These are phyloP conservation scores for Cladorrhinum samala DNA, from an alignment of 495 filamentous ascomycete genomes.

Conservation along the genomic window DNA sequence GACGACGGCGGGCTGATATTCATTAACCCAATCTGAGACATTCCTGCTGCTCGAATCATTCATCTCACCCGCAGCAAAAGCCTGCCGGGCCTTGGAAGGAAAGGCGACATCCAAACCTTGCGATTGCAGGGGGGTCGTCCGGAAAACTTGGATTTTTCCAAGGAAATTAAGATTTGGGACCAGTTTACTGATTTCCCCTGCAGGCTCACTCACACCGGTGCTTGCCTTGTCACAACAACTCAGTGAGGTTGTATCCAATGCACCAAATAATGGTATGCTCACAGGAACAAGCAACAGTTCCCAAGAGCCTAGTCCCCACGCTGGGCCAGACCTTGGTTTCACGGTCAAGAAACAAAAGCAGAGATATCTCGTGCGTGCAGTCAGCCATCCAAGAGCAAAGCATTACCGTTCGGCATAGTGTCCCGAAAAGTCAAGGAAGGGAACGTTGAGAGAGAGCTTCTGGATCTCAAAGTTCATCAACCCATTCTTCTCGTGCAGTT, in stretches of 20 bases:
- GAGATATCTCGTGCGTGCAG: too few relatives aligned
- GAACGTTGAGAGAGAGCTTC: neutral
- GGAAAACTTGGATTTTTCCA: neutral
- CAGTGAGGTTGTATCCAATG: neutral
- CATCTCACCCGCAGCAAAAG: too few relatives aligned
- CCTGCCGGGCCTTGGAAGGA: neutral
- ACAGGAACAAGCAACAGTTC: neutral
- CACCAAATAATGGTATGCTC: neutral
- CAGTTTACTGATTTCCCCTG: neutral
- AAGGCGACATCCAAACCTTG: neutral
- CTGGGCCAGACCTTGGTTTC: too few relatives aligned
- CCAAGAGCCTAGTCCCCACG: neutral
- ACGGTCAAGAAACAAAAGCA: too few relatives aligned
- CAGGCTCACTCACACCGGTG: too few relatives aligned
- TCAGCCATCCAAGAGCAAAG: neutral
- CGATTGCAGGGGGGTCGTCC: neutral
- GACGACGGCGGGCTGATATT: neutral
- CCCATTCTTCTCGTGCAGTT: neutral
- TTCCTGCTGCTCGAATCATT: too few relatives aligned
- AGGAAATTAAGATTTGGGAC: constrained; percentile 1
- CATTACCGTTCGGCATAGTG: neutral
- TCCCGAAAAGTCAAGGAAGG: neutral
- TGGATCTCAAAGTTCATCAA: neutral
- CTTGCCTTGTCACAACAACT: too few relatives aligned
- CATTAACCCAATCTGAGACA: neutral